Percentiles rank a stretch among this genome's conserved stretches.
phyloP scores from a whole-genome alignment of 768 basidiomycete species.

The Tephrocybe rancida region DNA sequence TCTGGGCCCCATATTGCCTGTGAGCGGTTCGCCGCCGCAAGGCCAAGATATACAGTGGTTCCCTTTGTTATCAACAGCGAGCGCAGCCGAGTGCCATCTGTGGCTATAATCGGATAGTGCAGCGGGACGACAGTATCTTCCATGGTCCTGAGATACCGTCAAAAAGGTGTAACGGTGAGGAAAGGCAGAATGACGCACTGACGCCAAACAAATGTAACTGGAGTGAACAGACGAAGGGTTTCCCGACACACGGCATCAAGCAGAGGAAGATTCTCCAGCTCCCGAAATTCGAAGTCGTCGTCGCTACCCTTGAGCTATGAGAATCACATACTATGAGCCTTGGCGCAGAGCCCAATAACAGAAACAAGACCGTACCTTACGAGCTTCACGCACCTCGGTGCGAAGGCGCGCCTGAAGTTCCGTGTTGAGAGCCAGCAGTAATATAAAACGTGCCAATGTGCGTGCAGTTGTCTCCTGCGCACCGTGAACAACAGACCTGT shows the following conservation, averaged over 20 bases:
- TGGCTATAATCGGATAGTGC: conserved; percentile 27
- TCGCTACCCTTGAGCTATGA: conserved; percentile 20
- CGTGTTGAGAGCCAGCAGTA: conserved; percentile 25
- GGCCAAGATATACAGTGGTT: conserved; percentile 35
- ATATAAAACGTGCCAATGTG: conserved; percentile 28
- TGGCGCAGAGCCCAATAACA: not conserved
- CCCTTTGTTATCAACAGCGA: conserved; percentile 39
- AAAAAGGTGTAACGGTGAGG: not conserved
- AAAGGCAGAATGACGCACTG: conserved; percentile 23
- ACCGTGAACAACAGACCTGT: conserved; percentile 32
- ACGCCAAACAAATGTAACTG: conserved; percentile 30
- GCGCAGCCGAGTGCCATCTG: conserved; percentile 25
- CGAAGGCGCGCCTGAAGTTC: conserved; percentile 32
- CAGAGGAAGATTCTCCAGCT: conserved; percentile 35
- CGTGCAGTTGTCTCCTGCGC: conserved; percentile 37
- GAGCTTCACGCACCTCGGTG: conserved; percentile 17
- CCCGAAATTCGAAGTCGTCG: conserved; percentile 36
- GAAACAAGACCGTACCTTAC: conserved; percentile 11
- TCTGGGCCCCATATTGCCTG: conserved; percentile 49
- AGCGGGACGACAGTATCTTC: conserved; percentile 37
- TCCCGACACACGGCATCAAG: conserved; percentile 41
- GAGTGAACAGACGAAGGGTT: conserved; percentile 31
- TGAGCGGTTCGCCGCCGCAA: conserved; percentile 35
- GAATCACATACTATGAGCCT: not conserved
- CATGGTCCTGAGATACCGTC: conserved; percentile 21